A percentile compares a stretch with the other conserved stretches of the same genome.
Evolutionary conservation across 176 grass and related monocot species (phyloP).

Genomic region (Phoenix roebelenii): DNA sequence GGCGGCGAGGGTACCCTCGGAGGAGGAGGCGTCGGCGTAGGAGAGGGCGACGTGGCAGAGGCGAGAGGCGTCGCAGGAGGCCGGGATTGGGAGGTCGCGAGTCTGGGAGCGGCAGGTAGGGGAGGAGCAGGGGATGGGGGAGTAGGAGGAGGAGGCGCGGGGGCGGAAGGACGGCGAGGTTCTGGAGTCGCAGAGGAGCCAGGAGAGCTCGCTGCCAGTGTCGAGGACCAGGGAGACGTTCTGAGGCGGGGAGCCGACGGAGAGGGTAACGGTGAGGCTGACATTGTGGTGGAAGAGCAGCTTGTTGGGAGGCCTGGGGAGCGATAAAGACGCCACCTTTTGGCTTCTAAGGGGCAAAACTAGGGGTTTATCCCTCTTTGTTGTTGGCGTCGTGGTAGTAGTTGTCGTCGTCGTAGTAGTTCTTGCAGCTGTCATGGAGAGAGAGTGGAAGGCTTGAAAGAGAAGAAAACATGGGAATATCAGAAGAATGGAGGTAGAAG

Average conservation of each 20-base stretch:
- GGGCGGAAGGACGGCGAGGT: conserved; percentile 28
- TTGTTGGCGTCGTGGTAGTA: background rate
- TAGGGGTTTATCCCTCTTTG: background rate
- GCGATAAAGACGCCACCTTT: conserved; percentile 36
- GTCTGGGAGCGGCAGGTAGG: conserved; percentile 40
- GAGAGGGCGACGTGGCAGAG: conserved; percentile 60
- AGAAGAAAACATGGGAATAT: conserved; percentile 10
- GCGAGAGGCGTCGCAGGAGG: conserved; percentile 48
- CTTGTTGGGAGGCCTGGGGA: conserved; percentile 61
- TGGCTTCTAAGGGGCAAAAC: conserved; percentile 42
- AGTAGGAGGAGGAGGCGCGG: conserved; percentile 41
- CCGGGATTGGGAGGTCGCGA: conserved; percentile 50
- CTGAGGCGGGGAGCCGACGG: conserved; percentile 75
- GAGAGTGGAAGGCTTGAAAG: conserved; percentile 7
- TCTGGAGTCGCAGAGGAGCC: conserved; percentile 48
- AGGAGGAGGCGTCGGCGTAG: conserved; percentile 76
- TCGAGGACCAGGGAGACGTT: conserved; percentile 89
- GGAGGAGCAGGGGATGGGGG: conserved; percentile 68
- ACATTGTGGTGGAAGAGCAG: conserved; percentile 95
- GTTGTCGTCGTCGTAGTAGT: background rate
- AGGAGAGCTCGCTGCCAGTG: conserved; percentile 96
- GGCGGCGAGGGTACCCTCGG: conserved; percentile 67
- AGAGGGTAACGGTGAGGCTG: conserved; percentile 70
- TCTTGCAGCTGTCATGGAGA: background rate
- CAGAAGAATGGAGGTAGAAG: background rate